A percentile compares a stretch with the other conserved stretches of the same genome.
phyloP scores from a whole-genome alignment of 1,284 basidiomycete genomes.

The Microbotryum intermedium region DNA sequence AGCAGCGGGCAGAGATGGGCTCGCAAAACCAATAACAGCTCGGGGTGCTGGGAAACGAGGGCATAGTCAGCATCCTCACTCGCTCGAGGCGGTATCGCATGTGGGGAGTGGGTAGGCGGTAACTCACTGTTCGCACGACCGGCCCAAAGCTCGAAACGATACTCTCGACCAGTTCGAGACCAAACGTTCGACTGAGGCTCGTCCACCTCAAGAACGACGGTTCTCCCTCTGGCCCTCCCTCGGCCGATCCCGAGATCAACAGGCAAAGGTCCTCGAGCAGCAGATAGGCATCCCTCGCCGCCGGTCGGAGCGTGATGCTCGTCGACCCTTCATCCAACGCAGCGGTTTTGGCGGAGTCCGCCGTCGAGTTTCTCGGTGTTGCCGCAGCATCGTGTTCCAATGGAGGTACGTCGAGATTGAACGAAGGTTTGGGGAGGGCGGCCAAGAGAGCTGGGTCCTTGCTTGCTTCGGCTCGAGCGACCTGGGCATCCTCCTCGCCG shows the following conservation, averaged over 20 bases:
- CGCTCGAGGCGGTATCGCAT: background rate
- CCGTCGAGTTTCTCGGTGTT: background rate
- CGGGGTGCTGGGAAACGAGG: constrained; percentile 53
- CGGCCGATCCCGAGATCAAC: constrained; percentile 49
- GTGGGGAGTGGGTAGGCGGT: background rate
- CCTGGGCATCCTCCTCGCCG: constrained; percentile 50
- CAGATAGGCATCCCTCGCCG: constrained; percentile 74
- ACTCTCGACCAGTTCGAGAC: constrained; percentile 90
- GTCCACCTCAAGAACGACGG: constrained; percentile 74
- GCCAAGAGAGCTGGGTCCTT: constrained; percentile 4
- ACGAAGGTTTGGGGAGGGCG: constrained; percentile 12
- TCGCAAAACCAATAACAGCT: constrained; percentile 72
- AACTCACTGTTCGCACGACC: constrained; percentile 65
- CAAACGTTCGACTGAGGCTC: constrained; percentile 85
- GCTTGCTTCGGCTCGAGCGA: constrained; percentile 3
- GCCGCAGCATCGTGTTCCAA: constrained; percentile 15
- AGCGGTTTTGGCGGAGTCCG: background rate
- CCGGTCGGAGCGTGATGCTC: constrained; percentile 58
- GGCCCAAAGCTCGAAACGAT: constrained; percentile 89
- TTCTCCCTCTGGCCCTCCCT: constrained; percentile 45
- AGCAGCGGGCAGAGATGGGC: constrained; percentile 85
- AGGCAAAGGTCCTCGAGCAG: constrained; percentile 85
- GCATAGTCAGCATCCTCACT: constrained; percentile 7
- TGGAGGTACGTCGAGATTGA: constrained; percentile 28
- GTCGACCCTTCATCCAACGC: constrained; percentile 40